Evolutionary conservation across 2,329 filamentous ascomycete species (phyloP).

Genomic region (Stemphylium vesicarium): DNA sequence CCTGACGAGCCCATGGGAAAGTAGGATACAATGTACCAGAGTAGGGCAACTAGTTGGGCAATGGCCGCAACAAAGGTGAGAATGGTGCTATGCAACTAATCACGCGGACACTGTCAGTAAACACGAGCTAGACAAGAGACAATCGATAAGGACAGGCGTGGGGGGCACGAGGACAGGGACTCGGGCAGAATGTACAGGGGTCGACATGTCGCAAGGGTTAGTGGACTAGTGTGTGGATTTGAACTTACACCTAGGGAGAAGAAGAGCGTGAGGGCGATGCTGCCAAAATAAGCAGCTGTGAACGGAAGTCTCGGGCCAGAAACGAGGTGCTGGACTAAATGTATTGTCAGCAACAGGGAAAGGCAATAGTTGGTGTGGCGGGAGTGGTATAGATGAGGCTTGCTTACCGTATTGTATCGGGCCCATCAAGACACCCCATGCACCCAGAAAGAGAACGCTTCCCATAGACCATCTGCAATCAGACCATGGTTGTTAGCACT

Average conservation of each 20-base stretch:
- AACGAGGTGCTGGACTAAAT: constrained; percentile 74
- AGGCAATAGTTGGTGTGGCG: constrained; percentile 6
- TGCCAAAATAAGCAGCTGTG: constrained; percentile 92
- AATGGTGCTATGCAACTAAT: constrained; percentile 73
- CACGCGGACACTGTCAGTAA: constrained; percentile 48
- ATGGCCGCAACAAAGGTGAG: constrained; percentile 86
- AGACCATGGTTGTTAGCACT: constrained; percentile 47
- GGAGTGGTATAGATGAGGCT: constrained; percentile 28
- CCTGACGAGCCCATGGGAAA: constrained; percentile 96
- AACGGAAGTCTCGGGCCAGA: constrained; percentile 88
- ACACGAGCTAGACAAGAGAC: constrained; percentile 31
- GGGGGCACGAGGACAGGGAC: constrained; percentile 31
- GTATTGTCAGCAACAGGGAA: constrained; percentile 23
- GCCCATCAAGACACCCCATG: constrained; percentile 95
- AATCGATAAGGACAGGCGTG: constrained; percentile 41
- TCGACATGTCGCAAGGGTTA: constrained; percentile 23
- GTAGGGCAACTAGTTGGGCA: constrained; percentile 78
- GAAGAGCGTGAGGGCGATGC: constrained; percentile 86
- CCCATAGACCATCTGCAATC: constrained; percentile 87
- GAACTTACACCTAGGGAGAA: constrained; percentile 87
- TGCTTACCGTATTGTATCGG: constrained; percentile 72
- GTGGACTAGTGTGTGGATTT: constrained; percentile 16
- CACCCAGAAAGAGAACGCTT: constrained; percentile 85
- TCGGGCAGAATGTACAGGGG: constrained; percentile 34
- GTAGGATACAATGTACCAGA: constrained; percentile 97